Evolutionary conservation across 2,329 filamentous ascomycete species (phyloP), one percentile per base, ranked within the genome.

Genomic region (Claviceps maximensis): DNA sequence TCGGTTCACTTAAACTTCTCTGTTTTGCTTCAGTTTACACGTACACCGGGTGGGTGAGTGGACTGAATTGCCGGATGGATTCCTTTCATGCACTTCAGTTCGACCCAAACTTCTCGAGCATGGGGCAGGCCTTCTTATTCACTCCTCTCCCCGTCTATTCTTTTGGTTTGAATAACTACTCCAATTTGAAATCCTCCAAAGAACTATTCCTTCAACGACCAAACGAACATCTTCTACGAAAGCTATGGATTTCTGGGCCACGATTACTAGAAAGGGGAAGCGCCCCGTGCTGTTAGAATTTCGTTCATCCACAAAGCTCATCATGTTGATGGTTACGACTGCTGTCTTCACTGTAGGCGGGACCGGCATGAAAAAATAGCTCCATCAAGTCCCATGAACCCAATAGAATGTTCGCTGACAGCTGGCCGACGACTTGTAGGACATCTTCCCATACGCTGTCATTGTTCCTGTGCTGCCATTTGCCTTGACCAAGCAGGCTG

Each of bases 391-490:
- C 31, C 27, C 8, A 15, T 13, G 12, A 19, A 33, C 27, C n/a
- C 31, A 17, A 17, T n/a, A 38, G 8, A 36, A 21, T 4, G 4
- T 23, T 8, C 31, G 36, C n/a, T 50, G 27, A 45, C n/a, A 5
- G 2, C 31, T 12, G 13, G 17, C 19, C 23, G 8, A 31, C 15
- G 7, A 19, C 15, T n/a, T 23, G 4, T 49, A 68, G 66, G 66
- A 68, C 45, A 62, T 68, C 49, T 68, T 68, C 45, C 53, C 67
- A 8, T 68, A 67, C 45, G 63, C 61, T 25, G 65, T 68, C 47
- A 61, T 68, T 48, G 64, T 67, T 10, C 66, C 66, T 2, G 58
- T 68, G 13, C 54, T 67, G 47, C 66, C 66, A 15, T 67, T 65
- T 52, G 61, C 62, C 10, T 59, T 68, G 10, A 47, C 58, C 13